Evolutionary conservation across 2,329 filamentous ascomycete genomes (phyloP), one percentile per base, ranked within the genome.

Genomic region (Verticillium tricorpus): DNA sequence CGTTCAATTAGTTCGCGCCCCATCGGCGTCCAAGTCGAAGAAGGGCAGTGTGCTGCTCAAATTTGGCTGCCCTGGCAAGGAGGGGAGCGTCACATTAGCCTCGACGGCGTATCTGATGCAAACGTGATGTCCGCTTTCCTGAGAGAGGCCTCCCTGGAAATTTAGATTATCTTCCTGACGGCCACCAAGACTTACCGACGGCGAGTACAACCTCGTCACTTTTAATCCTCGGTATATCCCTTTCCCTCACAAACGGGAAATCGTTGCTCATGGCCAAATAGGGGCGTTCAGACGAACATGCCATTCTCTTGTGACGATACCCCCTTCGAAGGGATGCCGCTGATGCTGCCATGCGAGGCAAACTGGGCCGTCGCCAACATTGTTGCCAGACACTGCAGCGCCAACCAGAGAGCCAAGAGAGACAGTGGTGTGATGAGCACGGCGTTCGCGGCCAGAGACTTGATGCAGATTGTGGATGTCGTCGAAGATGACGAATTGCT

Each of bases 391-490:
- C 58, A 61, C 1, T 77, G 75, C 60, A 62, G 58, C 3, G 40
- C 63, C 37, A 64, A 61, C 0, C 61, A 68, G 11, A 65, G 68
- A 4, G 63, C 65, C 25, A 68, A 63, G 0, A 61, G n/a, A 2
- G n/a, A 50, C 1, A 73, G 69, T 0, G 68, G 67, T 1, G 65
- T 77, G 9, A 66, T 81, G 4, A 77, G 80, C 11, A 81, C 78
- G 0, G 74, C 76, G 0, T 82, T 78, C 63, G 72, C 73, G 0
- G 80, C 74, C 0, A 68, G 79, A 37, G 81, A 83, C 62, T 70
- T 82, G 64, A 75, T 80, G 61, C 60, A 67, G 7, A 74, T 77
- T n/a, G 74, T 75, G 1, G 76, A 78, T 60, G 72, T 70, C 9
- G 64, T 80, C 2, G 70, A 66, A 1, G 77, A 78, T 54, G 77